phyloP scores from a whole-genome alignment of 108 stramenopile genomes.

The Pseudonitzschia pungens region DNA sequence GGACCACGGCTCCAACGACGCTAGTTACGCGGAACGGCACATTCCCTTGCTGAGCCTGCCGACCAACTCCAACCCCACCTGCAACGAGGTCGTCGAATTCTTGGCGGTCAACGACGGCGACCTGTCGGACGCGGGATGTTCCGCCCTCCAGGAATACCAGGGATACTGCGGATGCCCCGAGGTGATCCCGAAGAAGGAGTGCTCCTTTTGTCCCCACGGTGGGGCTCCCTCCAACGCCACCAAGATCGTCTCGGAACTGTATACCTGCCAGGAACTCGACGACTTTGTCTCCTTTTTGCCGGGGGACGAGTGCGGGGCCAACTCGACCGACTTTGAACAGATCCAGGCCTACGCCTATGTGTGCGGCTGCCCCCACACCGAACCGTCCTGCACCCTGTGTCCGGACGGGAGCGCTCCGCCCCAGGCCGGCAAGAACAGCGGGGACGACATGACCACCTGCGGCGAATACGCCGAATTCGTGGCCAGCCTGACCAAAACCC shows the following conservation, averaged over 20 bases:
- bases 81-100: slow-evolving; percentile 24
- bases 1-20: slow-evolving; percentile 12
- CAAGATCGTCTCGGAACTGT: slow-evolving; percentile 11
- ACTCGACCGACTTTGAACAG: slow-evolving; percentile 1
- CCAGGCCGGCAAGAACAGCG: background rate
- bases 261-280: slow-evolving; percentile 22
- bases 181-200: background rate
- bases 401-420: slow-evolving; percentile 14
- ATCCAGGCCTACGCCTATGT: slow-evolving; percentile 31
- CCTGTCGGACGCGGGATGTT: slow-evolving; percentile 4
- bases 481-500: background rate
- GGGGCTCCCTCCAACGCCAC: slow-evolving; percentile 7
- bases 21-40: slow-evolving; percentile 14
- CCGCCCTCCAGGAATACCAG: slow-evolving; percentile 17
- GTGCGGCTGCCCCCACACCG: slow-evolving; percentile 26
- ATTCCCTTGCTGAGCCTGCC: slow-evolving; percentile 28
- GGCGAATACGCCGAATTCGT: slow-evolving; percentile 13
- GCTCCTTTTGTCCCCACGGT: slow-evolving; percentile 36
- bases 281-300: slow-evolving; percentile 20
- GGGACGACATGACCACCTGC: slow-evolving; percentile 12
- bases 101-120: slow-evolving; percentile 21
- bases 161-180: slow-evolving; percentile 32
- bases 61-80: slow-evolving; percentile 27
- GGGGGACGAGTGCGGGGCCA: slow-evolving; percentile 9
- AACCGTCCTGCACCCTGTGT: slow-evolving; percentile 29